Base-by-base conservation (phyloP, 805 yeast species). In the Pichia cabralensis region DNA sequence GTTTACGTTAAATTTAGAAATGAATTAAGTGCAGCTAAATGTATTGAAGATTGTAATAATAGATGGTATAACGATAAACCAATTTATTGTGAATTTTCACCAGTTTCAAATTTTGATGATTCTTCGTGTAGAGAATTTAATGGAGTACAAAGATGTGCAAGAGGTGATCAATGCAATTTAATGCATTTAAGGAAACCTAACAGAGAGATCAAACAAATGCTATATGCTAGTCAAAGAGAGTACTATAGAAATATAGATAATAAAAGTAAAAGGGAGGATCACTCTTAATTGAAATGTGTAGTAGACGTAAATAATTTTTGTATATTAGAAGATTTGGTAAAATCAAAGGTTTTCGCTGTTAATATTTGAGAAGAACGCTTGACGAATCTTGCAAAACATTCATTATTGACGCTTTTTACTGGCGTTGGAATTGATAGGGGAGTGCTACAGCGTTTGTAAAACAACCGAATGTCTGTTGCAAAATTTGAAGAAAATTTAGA, bases 31-130 rank as follows among this genome's bases (percentile, higher is more conserved):
- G 95, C 96, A 0, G 61, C 60, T 23, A 56, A 54, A 31, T 88
- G 86, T 3, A 65, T 71, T 23, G 67, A 70, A 30, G 62, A 60
- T 35, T 71, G 86, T 48, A 84, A 83, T 50, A 68, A 75, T 22
- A 69, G 92, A 38, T 88, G 96, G 96, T 88, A 74, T 52, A 73
- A 74, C 36, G 74, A 72, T 8, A 59, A 76, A 36, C 97, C 96
- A 0, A 74, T 88, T 0, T 80, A 75, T 52, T 74, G 84, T 49
- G 92, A 83, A 47, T 61, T 83, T 19, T 71, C 84, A 17, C 92
- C 95, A 11, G 88, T 83, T 14, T 56, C 67, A 4, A 75, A 69
- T 48, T 73, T 82, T 45, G 62, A 67, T 29, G 92, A 79, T 36
- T 80, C 94, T 10, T 66, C 73, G 35, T 88, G 97, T 51, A 64